Conservation (phyloP, 495 filamentous ascomycete species). For the Mytilinidion resinicola region DNA sequence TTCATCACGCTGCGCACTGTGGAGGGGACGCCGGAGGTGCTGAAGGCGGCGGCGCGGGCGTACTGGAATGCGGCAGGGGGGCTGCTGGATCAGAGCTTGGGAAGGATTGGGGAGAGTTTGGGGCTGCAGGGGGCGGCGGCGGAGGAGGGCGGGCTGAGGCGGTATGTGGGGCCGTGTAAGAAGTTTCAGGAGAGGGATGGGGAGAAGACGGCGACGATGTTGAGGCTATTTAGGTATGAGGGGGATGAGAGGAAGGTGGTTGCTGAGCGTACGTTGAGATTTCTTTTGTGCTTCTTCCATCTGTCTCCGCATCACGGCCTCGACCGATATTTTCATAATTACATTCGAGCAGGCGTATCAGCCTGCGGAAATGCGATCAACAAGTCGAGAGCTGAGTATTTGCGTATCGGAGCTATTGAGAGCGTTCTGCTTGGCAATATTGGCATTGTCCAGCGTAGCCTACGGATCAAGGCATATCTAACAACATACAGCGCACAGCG, state of each 20-base stretch:
- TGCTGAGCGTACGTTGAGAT: constrained; percentile 9
- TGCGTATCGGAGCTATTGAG: too few relatives aligned
- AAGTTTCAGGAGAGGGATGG: constrained; percentile 5
- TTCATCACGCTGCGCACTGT: constrained; percentile 28
- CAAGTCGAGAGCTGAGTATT: too few relatives aligned
- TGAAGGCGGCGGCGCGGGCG: constrained; percentile 15
- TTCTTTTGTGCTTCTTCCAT: neutral
- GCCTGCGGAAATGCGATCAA: too few relatives aligned
- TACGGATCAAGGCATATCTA: neutral
- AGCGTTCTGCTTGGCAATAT: too few relatives aligned
- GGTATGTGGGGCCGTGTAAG: constrained; percentile 19
- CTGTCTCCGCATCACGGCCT: neutral
- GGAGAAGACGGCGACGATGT: constrained; percentile 20
- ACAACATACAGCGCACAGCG: constrained; percentile 11
- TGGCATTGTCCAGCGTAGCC: too few relatives aligned
- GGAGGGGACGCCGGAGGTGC: constrained; percentile 20
- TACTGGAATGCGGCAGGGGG: constrained; percentile 16
- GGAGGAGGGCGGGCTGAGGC: constrained; percentile 12
- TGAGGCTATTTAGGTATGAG: constrained; percentile 26
- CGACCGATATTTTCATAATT: too few relatives aligned
- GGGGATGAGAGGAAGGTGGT: constrained; percentile 20
- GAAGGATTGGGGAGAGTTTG: constrained; percentile 3
- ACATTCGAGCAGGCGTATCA: too few relatives aligned
- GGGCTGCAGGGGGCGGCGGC: neutral
- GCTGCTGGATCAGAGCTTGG: constrained; percentile 12